Evolutionary conservation across 2,329 filamentous ascomycete genomes (phyloP), one percentile per base, ranked within the genome.

Genomic region (Aspergillus amoenus): DNA sequence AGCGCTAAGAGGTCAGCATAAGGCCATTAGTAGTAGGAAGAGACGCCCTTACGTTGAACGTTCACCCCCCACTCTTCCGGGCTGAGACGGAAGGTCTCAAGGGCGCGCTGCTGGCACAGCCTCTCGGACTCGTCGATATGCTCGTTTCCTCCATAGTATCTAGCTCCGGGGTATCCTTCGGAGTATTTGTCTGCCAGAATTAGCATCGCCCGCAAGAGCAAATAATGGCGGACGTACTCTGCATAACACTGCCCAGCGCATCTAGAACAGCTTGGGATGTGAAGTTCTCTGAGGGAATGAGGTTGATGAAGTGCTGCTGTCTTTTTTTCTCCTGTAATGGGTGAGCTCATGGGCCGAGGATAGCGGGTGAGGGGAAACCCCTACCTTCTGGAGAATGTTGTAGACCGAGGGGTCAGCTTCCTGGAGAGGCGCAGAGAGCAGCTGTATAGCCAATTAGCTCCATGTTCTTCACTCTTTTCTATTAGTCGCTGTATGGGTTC

Each of bases 251-350:
- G 64, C 92, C 92, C 59, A 96, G 81, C 34, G 92, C 91, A 81
- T 96, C 92, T 55, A 96, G 84, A 18, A 96, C 92, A 30, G 92
- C 91, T 75, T 95, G 90, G 7, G 92, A 96, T 24, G 92, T 96
- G 71, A 96, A 96, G 79, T 96, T 96, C 78, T 96, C 92, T 6
- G 92, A 96, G 18, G 92, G 92, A 65, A 96, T 96, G 57, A 96
- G 82, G 77, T 97, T 97, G 80, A 99, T 96, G 71, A 97, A 99
- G 76, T 97, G 92, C 78, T 96, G 96, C 77, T 99, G 94, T 66
- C 94, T 86, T 66, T 84, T 84, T 85, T 97, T 97, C 82, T 99
- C 94, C 91, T 96, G 67, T 5, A 22, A 47, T 45, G 22, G 37
- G 40, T 72, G 18, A 71, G 64, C 22, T 53, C 48, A 54, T 57